Evolutionary conservation across 495 filamentous ascomycete genomes (phyloP), one percentile per base, ranked within the genome.

Genomic region (Amphirosellinia nigrospora): DNA sequence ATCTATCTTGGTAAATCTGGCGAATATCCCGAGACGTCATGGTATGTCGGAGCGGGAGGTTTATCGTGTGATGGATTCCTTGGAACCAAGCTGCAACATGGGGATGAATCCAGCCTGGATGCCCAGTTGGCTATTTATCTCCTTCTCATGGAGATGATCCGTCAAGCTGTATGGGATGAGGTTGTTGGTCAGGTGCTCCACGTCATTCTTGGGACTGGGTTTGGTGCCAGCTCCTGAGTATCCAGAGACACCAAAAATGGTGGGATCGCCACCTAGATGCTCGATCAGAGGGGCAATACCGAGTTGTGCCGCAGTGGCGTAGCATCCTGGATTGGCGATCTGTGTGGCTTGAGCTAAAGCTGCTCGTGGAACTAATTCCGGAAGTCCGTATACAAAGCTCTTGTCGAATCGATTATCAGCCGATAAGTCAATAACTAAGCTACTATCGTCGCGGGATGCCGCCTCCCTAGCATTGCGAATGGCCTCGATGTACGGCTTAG

Each of bases 31-130:
- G 91, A 36, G 91, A 92, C 9, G 89, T 92, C 91, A 98, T 94
- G 70, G 88, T 85, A 78, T 93, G 85, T 72, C 90, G 89, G 19
- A 98, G 86, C 19, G 96, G 96, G 46, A 98, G 93, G 79, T 87
- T 92, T 80, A 98, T 94, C 43, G 94, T 92, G 81, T 97, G 94
- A 72, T 89, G 91, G 74, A 99, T 99, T 63, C 96, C 96, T 80
- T 96, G 93, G 88, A 99, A 99, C 96, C 96, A 98, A 30, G 92
- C 88, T 21, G 94, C 94, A 23, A 99, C 96, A 79, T 99, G 96
- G 41, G 96, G 67, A 96, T 90, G 77, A 99, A 99, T 8, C 93
- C 52, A 15, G 52, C 92, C 30, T 97, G 88, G 23, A 84, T 85
- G 53, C 92, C 93, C 11, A 98, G 87, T 79, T 95, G 94, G 55